Evolutionary conservation across 179 eudicot genomes (phyloP), one percentile per base, ranked within the genome.

Genomic region (Spinacia oleracea): DNA sequence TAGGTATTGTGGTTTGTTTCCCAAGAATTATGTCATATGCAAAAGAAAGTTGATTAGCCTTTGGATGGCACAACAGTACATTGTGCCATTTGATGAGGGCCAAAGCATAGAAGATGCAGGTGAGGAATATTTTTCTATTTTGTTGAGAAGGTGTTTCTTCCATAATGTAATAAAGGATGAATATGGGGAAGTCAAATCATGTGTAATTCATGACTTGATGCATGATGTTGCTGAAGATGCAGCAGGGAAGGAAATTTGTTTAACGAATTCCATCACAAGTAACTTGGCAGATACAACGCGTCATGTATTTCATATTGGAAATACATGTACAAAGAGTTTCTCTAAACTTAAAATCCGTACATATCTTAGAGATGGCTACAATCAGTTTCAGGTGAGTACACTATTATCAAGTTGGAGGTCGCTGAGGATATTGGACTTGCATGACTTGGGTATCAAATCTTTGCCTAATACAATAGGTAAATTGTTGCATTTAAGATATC

Each of bases 121-220:
- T 29, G 42, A 73, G 62, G 58, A 20, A 23, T 78, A 68, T 55
- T 48, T 82, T 27, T 34, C 8, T 8, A 69, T 74, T 25, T 21
- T 75, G 58, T 31, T 59, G 10, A 45, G 72, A 34, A 78, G 77
- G 34, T 78, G 79, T 16, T 79, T 82, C 48, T 73, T 82, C 56
- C 69, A 82, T 69, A 27, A 60, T 15, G 20, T 75, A 1, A 15
- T 29, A 0, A 60, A 40, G 35, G 16, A 46, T 38, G 21, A 72
- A 18, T 65, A 15, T 32, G 38, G 25, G 21, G 60, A 25, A 2
- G 31, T 27, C 3, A 1, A 8, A 16, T 25, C 77, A 34, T 83
- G n/a, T 20, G 75, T 75, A 43, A 79, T 83, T 50, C 82, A 79
- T 51, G 82, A 83, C 43, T 72, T 83, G 21, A 53, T 79, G 58